Evolutionary conservation across 306 rosid genomes (phyloP).

Genomic region (Ochetophila trinervis): DNA sequence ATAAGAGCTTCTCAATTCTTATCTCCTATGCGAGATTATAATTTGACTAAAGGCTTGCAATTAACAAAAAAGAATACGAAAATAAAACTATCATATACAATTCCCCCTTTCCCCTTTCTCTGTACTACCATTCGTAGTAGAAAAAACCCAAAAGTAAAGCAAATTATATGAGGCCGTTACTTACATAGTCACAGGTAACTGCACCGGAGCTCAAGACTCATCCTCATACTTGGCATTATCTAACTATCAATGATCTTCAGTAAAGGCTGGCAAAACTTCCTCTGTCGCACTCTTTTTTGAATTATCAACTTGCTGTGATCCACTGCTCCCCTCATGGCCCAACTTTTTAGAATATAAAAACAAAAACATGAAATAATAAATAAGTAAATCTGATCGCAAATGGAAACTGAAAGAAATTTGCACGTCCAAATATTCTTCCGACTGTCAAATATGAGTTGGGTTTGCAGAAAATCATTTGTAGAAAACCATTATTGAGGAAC

Average conservation of each 20-base stretch:
- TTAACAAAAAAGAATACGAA: background rate
- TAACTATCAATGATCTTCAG: slow-evolving; percentile 7
- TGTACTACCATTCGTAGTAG: slow-evolving; percentile 1
- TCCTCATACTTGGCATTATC: background rate
- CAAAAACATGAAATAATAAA: too few relatives aligned
- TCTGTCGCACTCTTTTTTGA: background rate
- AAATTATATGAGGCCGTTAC: background rate
- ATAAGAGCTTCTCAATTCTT: background rate
- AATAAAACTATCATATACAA: slow-evolving; percentile 7
- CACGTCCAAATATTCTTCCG: background rate
- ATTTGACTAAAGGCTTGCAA: background rate
- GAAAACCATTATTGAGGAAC: background rate
- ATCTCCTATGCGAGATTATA: background rate
- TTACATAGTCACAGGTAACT: background rate
- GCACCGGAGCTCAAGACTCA: background rate
- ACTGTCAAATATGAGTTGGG: background rate
- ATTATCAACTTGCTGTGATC: slow-evolving; percentile 5
- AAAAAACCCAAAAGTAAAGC: slow-evolving; percentile 12
- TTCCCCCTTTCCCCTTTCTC: background rate
- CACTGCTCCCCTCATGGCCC: slow-evolving; percentile 16
- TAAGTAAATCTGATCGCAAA: background rate
- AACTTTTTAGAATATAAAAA: slow-evolving; percentile 11
- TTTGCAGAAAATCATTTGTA: background rate
- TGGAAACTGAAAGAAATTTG: background rate
- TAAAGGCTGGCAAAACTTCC: slow-evolving; percentile 8